Evolutionary conservation across 23 red algal species (phyloP).

Genomic region (Pyropia haitanensis): DNA sequence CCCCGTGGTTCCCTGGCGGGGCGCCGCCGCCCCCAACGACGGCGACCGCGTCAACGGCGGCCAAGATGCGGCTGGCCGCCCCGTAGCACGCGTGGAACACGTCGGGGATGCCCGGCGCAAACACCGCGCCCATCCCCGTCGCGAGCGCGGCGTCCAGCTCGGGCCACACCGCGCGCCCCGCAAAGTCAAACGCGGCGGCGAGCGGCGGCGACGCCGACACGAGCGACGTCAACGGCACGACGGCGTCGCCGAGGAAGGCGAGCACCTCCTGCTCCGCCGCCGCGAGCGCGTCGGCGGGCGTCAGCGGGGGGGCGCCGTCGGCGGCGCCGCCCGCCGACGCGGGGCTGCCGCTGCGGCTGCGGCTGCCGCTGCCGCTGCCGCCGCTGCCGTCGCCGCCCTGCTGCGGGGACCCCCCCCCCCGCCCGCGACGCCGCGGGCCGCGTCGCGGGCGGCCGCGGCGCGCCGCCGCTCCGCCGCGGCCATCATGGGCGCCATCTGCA

Average conservation of each 20-base stretch:
- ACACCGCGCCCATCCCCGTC: constrained; percentile 38
- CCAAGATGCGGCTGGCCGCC: constrained; percentile 34
- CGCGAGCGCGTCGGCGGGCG: constrained; percentile 36
- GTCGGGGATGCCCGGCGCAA: constrained; percentile 66
- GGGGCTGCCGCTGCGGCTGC: neutral
- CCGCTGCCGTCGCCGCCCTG: neutral
- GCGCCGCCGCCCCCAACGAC: neutral
- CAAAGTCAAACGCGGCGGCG: constrained; percentile 54
- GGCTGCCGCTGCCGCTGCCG: neutral
- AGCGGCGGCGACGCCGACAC: constrained; percentile 29
- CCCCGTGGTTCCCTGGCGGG: constrained; percentile 1
- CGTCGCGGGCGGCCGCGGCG: neutral
- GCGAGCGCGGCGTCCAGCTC: constrained; percentile 45
- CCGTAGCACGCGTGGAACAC: constrained; percentile 54
- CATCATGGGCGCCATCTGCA: constrained; percentile 42
- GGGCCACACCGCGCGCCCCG: constrained; percentile 61
- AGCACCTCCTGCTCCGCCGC: constrained; percentile 44
- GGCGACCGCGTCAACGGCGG: constrained; percentile 31
- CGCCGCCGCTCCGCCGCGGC: constrained; percentile 19
- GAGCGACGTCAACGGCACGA: constrained; percentile 44
- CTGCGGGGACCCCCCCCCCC: neutral
- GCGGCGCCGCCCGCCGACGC: neutral
- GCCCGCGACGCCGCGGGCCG: neutral
- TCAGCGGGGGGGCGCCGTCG: constrained; percentile 4
- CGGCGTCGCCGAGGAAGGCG: constrained; percentile 37